Conservation (phyloP, 2,329 filamentous ascomycete species). For the Cyclaneusma minus region DNA sequence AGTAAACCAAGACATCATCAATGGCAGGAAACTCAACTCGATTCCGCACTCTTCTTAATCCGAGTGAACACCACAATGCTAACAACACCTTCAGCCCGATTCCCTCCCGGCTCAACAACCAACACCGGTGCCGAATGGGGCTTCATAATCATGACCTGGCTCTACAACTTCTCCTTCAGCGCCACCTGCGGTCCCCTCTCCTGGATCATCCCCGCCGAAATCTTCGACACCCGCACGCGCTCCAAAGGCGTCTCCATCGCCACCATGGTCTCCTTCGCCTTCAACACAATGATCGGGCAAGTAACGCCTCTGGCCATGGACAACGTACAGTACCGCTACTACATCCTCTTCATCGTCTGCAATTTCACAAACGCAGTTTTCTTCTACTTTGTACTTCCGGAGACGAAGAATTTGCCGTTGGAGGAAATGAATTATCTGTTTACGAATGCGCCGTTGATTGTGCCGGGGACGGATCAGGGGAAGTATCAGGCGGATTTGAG, state of each 20-base stretch:
- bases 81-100: too few species aligned
- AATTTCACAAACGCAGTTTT: constrained; percentile 54
- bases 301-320: constrained; percentile 41
- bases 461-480: constrained; percentile 37
- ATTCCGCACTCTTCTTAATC: constrained; percentile 34
- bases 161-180: constrained; percentile 67
- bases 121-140: constrained; percentile 48
- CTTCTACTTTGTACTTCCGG: constrained; percentile 53
- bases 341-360: constrained; percentile 46
- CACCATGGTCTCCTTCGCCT: constrained; percentile 58
- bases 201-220: constrained; percentile 50
- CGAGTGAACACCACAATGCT: too few species aligned
- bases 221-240: constrained; percentile 64
- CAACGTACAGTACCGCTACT: constrained; percentile 30
- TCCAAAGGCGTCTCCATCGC: constrained; percentile 62
- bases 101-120: constrained; percentile 37
- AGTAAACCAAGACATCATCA: constrained; percentile 3
- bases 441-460: constrained; percentile 46
- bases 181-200: constrained; percentile 53
- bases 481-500: constrained; percentile 28
- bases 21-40: constrained; percentile 13
- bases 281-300: constrained; percentile 63
- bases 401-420: constrained; percentile 46
- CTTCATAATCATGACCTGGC: constrained; percentile 64
- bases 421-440: constrained; percentile 57